These are phyloP conservation scores for Epichloe brachyelytri DNA, from an alignment of 2,329 filamentous ascomycete genomes.

Conservation along the genomic window DNA sequence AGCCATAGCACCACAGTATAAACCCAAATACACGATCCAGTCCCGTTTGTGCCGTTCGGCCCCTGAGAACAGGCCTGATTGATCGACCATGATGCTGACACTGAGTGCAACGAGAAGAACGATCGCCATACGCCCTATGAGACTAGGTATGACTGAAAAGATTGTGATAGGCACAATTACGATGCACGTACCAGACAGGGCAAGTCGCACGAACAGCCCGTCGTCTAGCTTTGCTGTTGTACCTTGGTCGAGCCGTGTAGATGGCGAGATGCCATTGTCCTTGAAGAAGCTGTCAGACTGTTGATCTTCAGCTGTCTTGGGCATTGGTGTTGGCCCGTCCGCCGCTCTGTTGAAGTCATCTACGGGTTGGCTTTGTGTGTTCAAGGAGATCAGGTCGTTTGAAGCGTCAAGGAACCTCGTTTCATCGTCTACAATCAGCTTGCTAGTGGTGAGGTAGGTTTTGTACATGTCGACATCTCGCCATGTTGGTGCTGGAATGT, in stretches of 20 bases:
- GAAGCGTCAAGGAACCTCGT: slow-evolving; percentile 42
- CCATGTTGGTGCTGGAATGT: slow-evolving; percentile 32
- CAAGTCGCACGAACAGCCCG: slow-evolving; percentile 1
- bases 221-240: not conserved
- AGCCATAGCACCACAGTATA: slow-evolving; percentile 25
- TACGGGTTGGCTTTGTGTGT: slow-evolving; percentile 3
- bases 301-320: slow-evolving; percentile 6
- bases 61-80: slow-evolving; percentile 12
- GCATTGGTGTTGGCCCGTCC: slow-evolving; percentile 13
- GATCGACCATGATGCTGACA: slow-evolving; percentile 20
- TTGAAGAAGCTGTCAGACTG: slow-evolving; percentile 3
- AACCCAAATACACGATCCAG: slow-evolving; percentile 15
- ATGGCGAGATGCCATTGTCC: slow-evolving; percentile 3
- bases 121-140: slow-evolving; percentile 44
- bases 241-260: not conserved
- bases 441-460: slow-evolving; percentile 39
- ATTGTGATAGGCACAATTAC: slow-evolving; percentile 45
- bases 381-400: slow-evolving; percentile 38
- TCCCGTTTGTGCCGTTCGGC: slow-evolving; percentile 10
- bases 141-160: slow-evolving; percentile 43
- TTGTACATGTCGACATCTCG: slow-evolving; percentile 36
- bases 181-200: slow-evolving; percentile 10
- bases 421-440: slow-evolving; percentile 46
- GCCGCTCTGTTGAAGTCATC: slow-evolving; percentile 8
- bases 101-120: slow-evolving; percentile 38